Percentiles rank a stretch among this genome's conserved stretches.
Conservation (phyloP, 495 filamentous ascomycete species). For the Jackrogersella minutella region DNA sequence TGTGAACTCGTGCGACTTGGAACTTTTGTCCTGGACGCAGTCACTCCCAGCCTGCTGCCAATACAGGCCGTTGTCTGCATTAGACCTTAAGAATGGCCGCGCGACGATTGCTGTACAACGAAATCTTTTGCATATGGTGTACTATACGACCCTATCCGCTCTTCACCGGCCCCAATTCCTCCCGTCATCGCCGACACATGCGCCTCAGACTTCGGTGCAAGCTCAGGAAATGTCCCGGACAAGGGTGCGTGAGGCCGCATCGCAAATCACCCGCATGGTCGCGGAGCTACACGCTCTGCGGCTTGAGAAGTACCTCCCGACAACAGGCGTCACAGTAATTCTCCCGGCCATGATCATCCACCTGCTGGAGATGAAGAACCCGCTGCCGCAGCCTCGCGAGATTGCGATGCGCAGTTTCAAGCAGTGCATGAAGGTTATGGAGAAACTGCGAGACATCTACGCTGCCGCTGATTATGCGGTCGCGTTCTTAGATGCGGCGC, state of each 20-base stretch:
- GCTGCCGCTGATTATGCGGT: slow-evolving; percentile 86
- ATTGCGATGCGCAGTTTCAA: slow-evolving; percentile 78
- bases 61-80: slow-evolving; percentile 59
- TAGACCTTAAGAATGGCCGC: slow-evolving; percentile 53
- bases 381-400: slow-evolving; percentile 69
- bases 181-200: slow-evolving; percentile 69
- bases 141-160: slow-evolving; percentile 84
- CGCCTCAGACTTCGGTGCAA: slow-evolving; percentile 61
- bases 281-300: slow-evolving; percentile 71
- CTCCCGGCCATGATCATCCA: slow-evolving; percentile 92
- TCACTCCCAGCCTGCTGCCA: slow-evolving; percentile 72
- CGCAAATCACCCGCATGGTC: slow-evolving; percentile 81
- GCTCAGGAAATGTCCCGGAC: slow-evolving; percentile 79
- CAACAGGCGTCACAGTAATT: slow-evolving; percentile 86
- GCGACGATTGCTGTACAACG: slow-evolving; percentile 72
- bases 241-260: slow-evolving; percentile 79
- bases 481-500: slow-evolving; percentile 83
- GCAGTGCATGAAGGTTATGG: slow-evolving; percentile 85
- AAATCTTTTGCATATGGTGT: slow-evolving; percentile 85
- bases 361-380: slow-evolving; percentile 85
- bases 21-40: slow-evolving; percentile 75
- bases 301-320: slow-evolving; percentile 81
- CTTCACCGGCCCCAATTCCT: slow-evolving; percentile 89
- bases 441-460: slow-evolving; percentile 82
- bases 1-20: slow-evolving; percentile 74